Evolutionary conservation across 495 filamentous ascomycete genomes (phyloP), one percentile per base, ranked within the genome.

Genomic region (Trichocladium antarcticum): DNA sequence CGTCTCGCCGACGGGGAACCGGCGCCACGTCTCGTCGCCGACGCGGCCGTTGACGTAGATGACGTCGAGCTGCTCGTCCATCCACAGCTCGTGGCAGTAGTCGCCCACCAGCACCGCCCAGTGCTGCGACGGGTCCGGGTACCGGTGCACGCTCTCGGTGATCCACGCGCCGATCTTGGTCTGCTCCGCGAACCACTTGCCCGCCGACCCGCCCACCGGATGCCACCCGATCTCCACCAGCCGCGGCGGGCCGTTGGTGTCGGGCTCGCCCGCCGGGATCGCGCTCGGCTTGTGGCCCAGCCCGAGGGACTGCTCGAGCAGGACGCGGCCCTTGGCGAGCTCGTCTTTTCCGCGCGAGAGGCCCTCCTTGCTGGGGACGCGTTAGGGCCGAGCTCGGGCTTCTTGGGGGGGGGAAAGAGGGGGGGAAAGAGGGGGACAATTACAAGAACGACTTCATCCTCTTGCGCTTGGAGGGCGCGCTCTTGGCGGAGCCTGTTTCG

Each of bases 121-220:
- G 51, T 74, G 71, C 54, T 74, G 69, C n/a, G 69, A 68, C 36
- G 71, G 71, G 53, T 74, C 71, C 3, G 71, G 71, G 44, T 66
- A 71, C 42, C 57, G 57, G 46, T 66, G 54, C 42, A 69, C 58
- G 29, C 64, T 62, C 45, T 66, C 60, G 5, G 66, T 64, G 42
- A 74, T 71, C 52, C 63, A 56, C 60, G 63, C 60, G 12, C 69
- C 71, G 3, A 74, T 50, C 19, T 57, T 58, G 2, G 69, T 66
- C 54, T 68, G 57, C 54, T 74, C 69, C 20, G 69, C 69, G 17
- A 74, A 61, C 64, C 68, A 71, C 42, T 64, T 63, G 17, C 67
- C 69, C 1, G 57, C 57, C 47, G 62, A 51, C 5, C 69, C 71
- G 14, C 60, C 63, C 10, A 74, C 69, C 1, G 71, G 69, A 49